Evolutionary conservation across 73 alveolate species (phyloP), one percentile per base, ranked within the genome.

Genomic region (Vitrella brassicaformis): DNA sequence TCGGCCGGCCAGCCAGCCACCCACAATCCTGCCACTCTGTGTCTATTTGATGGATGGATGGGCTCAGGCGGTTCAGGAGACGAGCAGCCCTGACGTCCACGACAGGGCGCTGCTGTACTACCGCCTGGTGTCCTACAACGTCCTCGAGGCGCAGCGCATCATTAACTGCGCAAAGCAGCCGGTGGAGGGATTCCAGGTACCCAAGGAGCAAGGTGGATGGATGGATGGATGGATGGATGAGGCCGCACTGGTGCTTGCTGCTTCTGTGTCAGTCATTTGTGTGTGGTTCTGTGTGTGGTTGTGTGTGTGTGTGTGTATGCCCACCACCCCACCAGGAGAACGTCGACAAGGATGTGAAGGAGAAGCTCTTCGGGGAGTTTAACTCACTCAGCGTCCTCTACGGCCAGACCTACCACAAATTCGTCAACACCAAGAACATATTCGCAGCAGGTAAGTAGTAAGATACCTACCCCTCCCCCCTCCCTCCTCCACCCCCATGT

Each of bases 101-200:
- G 85, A 89, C 69, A 79, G 93, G 71, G 95, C 91, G 28, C 87
- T 81, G 31, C 87, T 89, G 47, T 89, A 86, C 79, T 89, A 86
- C 88, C 78, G 91, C 69, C 86, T 39, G 22, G 22, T 39, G 22
- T 14, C 22, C 4, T 14, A 39, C 56, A 39, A 39, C 56, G 14
- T 39, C 4, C 14, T 39, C 56, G 4, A 14, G 4, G 4, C 56
- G 56, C 56, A 39, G 56, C 56, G 56, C 14, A 14, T 39, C 14
- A n/a, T n/a, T n/a, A n/a, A n/a, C n/a, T n/a, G n/a, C n/a, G n/a
- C n/a, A n/a, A n/a, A n/a, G n/a, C n/a, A n/a, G n/a, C n/a, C n/a
- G n/a, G n/a, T n/a, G n/a, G n/a, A n/a, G n/a, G n/a, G n/a, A n/a
- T n/a, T n/a, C n/a, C n/a, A n/a, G n/a, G n/a, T n/a, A n/a, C n/a